phyloP scores from a whole-genome alignment of 148 eudicot genomes.

The Selenicereus undatus region DNA sequence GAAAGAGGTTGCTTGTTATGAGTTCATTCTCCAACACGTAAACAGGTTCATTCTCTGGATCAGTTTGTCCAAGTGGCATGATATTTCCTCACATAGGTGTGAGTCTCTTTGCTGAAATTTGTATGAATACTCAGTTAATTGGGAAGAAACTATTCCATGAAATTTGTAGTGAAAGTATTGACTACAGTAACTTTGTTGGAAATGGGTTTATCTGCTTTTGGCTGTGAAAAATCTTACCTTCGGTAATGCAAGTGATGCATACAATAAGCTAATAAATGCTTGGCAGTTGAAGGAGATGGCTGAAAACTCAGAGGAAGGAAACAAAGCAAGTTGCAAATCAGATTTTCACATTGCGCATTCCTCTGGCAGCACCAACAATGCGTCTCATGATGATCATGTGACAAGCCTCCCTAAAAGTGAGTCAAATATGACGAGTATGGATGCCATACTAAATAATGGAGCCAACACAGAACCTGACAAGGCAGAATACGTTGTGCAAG shows the following conservation, averaged over 20 bases:
- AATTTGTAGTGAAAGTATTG: too few species aligned
- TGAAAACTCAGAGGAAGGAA: slow-evolving; percentile 43
- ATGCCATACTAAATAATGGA: slow-evolving; percentile 42
- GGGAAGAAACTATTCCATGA: too few species aligned
- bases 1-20: too few species aligned
- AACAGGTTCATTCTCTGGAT: too few species aligned
- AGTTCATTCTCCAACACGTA: too few species aligned
- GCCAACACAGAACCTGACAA: slow-evolving; percentile 48
- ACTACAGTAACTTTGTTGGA: too few species aligned
- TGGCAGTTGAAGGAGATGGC: slow-evolving; percentile 74
- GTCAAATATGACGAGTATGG: slow-evolving; percentile 34
- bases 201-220: neutral
- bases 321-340: slow-evolving; percentile 31
- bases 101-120: too few species aligned
- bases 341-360: slow-evolving; percentile 28
- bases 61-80: too few species aligned
- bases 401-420: slow-evolving; percentile 41
- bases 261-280: slow-evolving; percentile 12
- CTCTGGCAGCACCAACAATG: slow-evolving; percentile 24
- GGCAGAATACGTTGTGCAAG: slow-evolving; percentile 68
- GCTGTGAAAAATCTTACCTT: neutral
- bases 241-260: neutral
- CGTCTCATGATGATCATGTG: slow-evolving; percentile 33
- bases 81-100: too few species aligned
- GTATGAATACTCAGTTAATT: too few species aligned